Evolutionary conservation across 495 filamentous ascomycete genomes (phyloP), one percentile per base, ranked within the genome.

Genomic region (Annulohypoxylon bovei): DNA sequence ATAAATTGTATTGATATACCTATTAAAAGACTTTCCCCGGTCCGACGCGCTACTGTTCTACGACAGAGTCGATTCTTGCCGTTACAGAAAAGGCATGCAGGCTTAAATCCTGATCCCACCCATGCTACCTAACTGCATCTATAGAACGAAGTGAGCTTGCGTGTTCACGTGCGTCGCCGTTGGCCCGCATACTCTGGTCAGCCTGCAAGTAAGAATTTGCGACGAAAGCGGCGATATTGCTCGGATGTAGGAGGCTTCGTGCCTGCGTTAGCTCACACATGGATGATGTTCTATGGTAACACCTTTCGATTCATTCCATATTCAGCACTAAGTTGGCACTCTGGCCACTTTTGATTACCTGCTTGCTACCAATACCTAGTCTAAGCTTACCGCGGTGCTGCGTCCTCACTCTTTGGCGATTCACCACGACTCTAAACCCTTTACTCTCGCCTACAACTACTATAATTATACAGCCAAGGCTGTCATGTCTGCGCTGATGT

Each of bases 101-200:
- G 56, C 56, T 71, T 66, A 65, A 66, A 71, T 71, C 68, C 62
- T 62, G 54, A 65, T 71, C 62, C 65, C 20, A 40, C 52, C 59
- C 44, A 65, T 70, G 27, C 59, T 69, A 70, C 68, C 62, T 49
- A 65, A 40, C 49, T 61, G 50, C 56, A 18, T 71, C 49, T 42
- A 35, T 39, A 65, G 54, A 53, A 60, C 20, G 12, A 54, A 40
- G 49, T 56, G 35, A 46, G 55, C 63, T 66, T 71, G 55, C 56
- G 62, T 42, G 54, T 65, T 71, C 68, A 71, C 62, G 62, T 71
- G 68, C 55, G 53, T 55, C 49, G 59, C 69, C 69, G 63, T 56
- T 42, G 30, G n/a, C 40, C 33, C 50, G 67, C 67, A 70, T 71
- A n/a, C n/a, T n/a, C 39, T 18, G 40, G 12, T 40, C 62, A 44